phyloP scores from a whole-genome alignment of 768 basidiomycete genomes.

The Suillus spraguei region DNA sequence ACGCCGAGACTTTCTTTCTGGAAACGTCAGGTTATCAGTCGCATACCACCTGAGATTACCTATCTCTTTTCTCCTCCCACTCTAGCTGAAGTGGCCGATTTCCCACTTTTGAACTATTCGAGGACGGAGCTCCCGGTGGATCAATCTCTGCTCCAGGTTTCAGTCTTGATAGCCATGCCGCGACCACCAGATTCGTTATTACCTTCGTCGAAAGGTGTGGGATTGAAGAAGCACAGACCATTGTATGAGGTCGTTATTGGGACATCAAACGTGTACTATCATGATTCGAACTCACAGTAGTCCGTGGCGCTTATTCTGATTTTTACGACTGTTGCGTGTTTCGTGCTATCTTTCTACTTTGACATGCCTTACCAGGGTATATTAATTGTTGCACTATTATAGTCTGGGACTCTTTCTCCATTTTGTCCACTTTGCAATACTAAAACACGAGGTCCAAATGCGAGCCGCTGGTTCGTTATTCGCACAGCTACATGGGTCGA shows the following conservation, averaged over 20 bases:
- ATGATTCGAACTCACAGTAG: constrained; percentile 19
- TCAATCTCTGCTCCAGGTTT: constrained; percentile 29
- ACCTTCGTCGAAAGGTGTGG: constrained; percentile 1
- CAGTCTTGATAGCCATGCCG: constrained; percentile 33
- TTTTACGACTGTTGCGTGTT: constrained; percentile 16
- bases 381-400: constrained; percentile 13
- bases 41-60: constrained; percentile 28
- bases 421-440: neutral
- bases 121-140: constrained; percentile 13
- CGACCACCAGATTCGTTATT: constrained; percentile 9
- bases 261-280: constrained; percentile 25
- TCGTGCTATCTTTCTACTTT: constrained; percentile 14
- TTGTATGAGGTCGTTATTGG: constrained; percentile 29
- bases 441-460: neutral
- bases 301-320: constrained; percentile 3
- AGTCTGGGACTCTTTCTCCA: constrained; percentile 7
- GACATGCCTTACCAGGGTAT: constrained; percentile 4
- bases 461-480: neutral
- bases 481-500: neutral
- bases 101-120: neutral
- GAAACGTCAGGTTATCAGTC: constrained; percentile 20
- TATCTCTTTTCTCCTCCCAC: constrained; percentile 28
- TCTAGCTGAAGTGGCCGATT: neutral
- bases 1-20: constrained; percentile 21
- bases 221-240: neutral